Evolutionary conservation across 1,284 basidiomycete genomes (phyloP).

Genomic region (Ustilago tritici): DNA sequence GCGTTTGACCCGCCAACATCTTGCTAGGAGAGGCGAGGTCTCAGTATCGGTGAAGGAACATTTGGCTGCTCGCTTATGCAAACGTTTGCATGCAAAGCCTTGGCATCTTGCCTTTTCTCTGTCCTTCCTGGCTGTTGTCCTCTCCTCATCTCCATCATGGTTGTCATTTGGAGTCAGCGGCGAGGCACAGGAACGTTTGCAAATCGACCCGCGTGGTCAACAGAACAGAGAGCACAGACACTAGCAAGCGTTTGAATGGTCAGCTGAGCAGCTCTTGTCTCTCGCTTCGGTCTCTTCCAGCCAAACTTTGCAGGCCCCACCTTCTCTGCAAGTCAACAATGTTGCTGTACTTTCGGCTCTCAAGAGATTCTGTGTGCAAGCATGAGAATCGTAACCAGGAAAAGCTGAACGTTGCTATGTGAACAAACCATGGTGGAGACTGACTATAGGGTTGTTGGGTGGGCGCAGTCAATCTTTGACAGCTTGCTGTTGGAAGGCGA

Average conservation of each 20-base stretch:
- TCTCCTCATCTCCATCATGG: neutral
- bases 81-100: neutral
- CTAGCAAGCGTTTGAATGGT: neutral
- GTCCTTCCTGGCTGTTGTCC: neutral
- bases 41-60: neutral
- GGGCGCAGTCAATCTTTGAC: too few relatives aligned
- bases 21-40: neutral
- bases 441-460: too few relatives aligned
- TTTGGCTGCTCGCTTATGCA: neutral
- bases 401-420: too few relatives aligned
- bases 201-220: neutral
- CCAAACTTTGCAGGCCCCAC: too few relatives aligned
- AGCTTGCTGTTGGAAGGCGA: too few relatives aligned
- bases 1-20: neutral
- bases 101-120: constrained; percentile 1
- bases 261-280: neutral
- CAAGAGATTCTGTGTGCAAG: too few relatives aligned
- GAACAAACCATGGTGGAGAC: too few relatives aligned
- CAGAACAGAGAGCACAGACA: neutral
- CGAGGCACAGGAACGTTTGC: neutral
- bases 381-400: too few relatives aligned
- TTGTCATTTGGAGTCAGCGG: neutral
- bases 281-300: too few relatives aligned
- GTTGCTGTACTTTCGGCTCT: too few relatives aligned
- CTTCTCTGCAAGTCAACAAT: too few relatives aligned